Percentiles rank a stretch among this genome's conserved stretches.
These are phyloP conservation scores for Alternaria conjuncta DNA, from an alignment of 2,329 filamentous ascomycete species.

Conservation along the genomic window DNA sequence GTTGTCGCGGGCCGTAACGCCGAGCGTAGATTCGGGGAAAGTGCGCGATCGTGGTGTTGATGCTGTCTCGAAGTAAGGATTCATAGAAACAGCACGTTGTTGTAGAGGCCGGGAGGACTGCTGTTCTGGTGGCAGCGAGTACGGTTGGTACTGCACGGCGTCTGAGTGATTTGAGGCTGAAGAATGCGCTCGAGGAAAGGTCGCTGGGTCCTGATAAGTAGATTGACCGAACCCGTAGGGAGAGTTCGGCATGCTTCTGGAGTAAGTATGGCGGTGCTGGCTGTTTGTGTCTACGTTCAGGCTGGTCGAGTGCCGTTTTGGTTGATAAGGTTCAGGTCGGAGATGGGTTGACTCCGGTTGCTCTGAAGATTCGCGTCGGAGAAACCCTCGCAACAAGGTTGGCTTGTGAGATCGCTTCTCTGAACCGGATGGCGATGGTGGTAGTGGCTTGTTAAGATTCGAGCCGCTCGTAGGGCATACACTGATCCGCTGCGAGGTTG, in stretches of 20 bases:
- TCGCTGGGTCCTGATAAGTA: constrained; percentile 12
- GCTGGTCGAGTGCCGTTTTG: constrained; percentile 21
- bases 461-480: constrained; percentile 20
- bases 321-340: constrained; percentile 26
- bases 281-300: constrained; percentile 30
- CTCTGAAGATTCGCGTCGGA: constrained; percentile 33
- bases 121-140: constrained; percentile 9
- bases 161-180: constrained; percentile 27
- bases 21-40: constrained; percentile 32
- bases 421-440: constrained; percentile 30
- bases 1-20: constrained; percentile 26
- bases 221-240: constrained; percentile 29
- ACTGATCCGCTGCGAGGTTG: constrained; percentile 33
- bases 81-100: constrained; percentile 24
- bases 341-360: constrained; percentile 31
- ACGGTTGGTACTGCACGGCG: constrained; percentile 21
- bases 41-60: constrained; percentile 33
- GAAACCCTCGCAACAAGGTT: constrained; percentile 31
- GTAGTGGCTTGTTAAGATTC: constrained; percentile 40
- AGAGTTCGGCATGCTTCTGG: constrained; percentile 46
- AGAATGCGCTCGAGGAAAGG: constrained; percentile 30
- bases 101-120: constrained; percentile 6
- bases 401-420: constrained; percentile 35
- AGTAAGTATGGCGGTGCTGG: constrained; percentile 30
- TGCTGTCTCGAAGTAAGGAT: constrained; percentile 28